Conservation (phyloP, 2,329 filamentous ascomycete species). For the Epichloe glyceriae region DNA sequence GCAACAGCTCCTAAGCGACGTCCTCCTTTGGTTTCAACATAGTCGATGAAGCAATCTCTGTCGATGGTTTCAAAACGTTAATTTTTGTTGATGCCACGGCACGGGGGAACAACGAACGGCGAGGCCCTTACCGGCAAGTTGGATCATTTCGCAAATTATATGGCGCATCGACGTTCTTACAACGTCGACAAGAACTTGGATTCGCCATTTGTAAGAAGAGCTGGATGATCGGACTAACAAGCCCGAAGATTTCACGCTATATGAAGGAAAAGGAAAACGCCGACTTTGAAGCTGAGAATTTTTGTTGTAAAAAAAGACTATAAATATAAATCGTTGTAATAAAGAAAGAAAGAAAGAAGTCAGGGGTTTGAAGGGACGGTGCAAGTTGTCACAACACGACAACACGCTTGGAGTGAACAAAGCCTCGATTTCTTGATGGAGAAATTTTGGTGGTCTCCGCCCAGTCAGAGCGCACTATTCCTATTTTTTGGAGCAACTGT, state of each 20-base stretch:
- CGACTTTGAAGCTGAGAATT: too few species aligned
- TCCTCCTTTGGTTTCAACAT: constrained; percentile 64
- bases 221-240: neutral
- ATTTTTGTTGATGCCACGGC: neutral
- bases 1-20: constrained; percentile 51
- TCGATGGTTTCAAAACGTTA: neutral
- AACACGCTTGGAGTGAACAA: neutral
- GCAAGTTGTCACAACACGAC: too few species aligned
- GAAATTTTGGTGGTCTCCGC: neutral
- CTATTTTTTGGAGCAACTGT: neutral
- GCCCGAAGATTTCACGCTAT: too few species aligned
- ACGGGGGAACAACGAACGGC: too few species aligned
- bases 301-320: too few species aligned
- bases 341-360: too few species aligned
- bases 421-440: neutral
- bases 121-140: constrained; percentile 17
- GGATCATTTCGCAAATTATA: constrained; percentile 18
- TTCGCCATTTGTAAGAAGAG: neutral
- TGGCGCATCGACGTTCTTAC: constrained; percentile 18
- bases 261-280: too few species aligned
- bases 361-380: too few species aligned
- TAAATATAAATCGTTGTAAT: too few species aligned
- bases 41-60: constrained; percentile 61
- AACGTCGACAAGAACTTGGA: constrained; percentile 17
- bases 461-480: neutral